Evolutionary conservation across 352 stramenopile genomes (phyloP).

Genomic region (Phytophthora pini): DNA sequence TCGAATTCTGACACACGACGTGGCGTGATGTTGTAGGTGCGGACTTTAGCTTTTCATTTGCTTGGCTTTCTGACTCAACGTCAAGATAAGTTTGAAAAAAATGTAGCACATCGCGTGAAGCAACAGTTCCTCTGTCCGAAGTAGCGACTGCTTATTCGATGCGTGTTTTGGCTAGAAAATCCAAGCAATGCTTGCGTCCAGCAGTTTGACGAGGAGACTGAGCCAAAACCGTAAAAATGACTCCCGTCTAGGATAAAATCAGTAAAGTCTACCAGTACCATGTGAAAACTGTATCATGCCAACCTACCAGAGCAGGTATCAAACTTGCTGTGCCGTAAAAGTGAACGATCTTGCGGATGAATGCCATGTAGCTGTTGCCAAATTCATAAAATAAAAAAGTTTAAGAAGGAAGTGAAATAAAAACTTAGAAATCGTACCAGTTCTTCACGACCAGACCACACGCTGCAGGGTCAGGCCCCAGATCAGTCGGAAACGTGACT

Average conservation of each 20-base stretch:
- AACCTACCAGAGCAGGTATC: conserved; percentile 18
- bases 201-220: conserved; percentile 1
- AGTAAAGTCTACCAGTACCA: not conserved
- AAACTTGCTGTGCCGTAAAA: conserved; percentile 36
- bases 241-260: conserved; percentile 3
- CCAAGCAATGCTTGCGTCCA: conserved; percentile 5
- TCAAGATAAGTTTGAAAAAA: not conserved
- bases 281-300: not conserved
- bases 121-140: too few relatives aligned
- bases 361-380: conserved; percentile 36
- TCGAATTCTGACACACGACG: too few relatives aligned
- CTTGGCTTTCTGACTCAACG: too few relatives aligned
- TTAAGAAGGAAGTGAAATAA: not conserved
- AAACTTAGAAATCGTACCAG: conserved; percentile 19
- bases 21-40: too few relatives aligned
- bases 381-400: not conserved
- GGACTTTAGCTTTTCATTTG: too few relatives aligned
- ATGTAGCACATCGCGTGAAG: too few relatives aligned
- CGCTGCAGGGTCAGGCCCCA: conserved; percentile 1
- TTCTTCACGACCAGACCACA: conserved; percentile 34
- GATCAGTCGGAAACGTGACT: conserved; percentile 3
- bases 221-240: conserved; percentile 3
- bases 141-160: not conserved
- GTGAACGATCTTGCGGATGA: conserved; percentile 36
- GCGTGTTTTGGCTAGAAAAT: conserved; percentile 7